Percentiles rank a stretch among this genome's conserved stretches.
Evolutionary conservation across 352 stramenopile genomes (phyloP).

Genomic region (Aphanomyces stellatus): DNA sequence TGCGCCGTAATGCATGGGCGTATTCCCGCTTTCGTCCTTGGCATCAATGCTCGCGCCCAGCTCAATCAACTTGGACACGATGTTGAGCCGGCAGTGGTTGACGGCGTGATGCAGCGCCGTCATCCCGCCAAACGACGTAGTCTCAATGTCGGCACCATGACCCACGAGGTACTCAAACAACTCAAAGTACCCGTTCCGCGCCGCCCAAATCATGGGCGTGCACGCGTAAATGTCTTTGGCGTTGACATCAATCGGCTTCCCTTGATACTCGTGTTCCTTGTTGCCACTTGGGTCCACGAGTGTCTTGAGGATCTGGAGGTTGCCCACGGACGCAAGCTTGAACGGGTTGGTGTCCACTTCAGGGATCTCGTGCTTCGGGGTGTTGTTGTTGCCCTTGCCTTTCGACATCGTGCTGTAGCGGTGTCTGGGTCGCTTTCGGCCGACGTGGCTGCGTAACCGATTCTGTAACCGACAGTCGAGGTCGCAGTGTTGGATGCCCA

Average conservation of each 20-base stretch:
- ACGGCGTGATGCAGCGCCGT: slow-evolving; percentile 73
- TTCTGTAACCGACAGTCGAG: neutral
- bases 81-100: slow-evolving; percentile 61
- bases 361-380: slow-evolving; percentile 59
- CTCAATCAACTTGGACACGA: slow-evolving; percentile 62
- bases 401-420: slow-evolving; percentile 18
- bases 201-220: slow-evolving; percentile 70
- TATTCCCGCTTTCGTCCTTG: slow-evolving; percentile 82
- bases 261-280: slow-evolving; percentile 29
- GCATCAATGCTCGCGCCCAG: slow-evolving; percentile 62
- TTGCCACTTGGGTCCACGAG: slow-evolving; percentile 49
- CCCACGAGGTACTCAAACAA: slow-evolving; percentile 65
- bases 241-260: slow-evolving; percentile 58
- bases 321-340: slow-evolving; percentile 77
- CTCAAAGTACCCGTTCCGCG: slow-evolving; percentile 76
- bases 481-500: too few species aligned
- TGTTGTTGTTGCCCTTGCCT: slow-evolving; percentile 11
- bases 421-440: too few species aligned
- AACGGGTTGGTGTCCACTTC: slow-evolving; percentile 80
- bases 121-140: slow-evolving; percentile 66
- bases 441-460: too few species aligned
- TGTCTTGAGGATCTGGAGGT: slow-evolving; percentile 54
- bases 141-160: slow-evolving; percentile 61
- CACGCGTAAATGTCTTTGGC: slow-evolving; percentile 73
- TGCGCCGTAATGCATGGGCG: slow-evolving; percentile 73